A percentile compares a stretch with the other conserved stretches of the same genome.
Conservation (phyloP, 1,284 basidiomycete species). For the Entoloma clypeatum region DNA sequence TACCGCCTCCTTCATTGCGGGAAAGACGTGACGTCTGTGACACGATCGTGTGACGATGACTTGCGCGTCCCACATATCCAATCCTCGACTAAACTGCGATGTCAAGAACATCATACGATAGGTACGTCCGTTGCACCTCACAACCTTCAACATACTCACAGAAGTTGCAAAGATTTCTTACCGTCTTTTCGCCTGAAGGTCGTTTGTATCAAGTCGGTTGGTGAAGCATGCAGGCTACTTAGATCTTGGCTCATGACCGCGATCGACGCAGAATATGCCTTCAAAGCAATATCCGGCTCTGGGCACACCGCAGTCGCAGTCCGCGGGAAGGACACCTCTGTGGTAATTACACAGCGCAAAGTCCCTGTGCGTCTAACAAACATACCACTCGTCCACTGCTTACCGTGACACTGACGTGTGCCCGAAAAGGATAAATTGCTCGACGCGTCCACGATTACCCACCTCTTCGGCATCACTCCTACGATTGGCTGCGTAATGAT, state of each 20-base stretch:
- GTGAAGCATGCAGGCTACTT: conserved; percentile 29
- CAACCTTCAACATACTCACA: too few relatives aligned
- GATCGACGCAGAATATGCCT: conserved; percentile 82
- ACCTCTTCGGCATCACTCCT: conserved; percentile 95
- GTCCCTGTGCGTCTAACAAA: conserved; percentile 68
- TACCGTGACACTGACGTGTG: conserved; percentile 4
- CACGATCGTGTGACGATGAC: conserved; percentile 37
- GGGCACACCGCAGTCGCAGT: conserved; percentile 94
- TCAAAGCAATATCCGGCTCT: conserved; percentile 98
- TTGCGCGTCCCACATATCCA: conserved; percentile 49
- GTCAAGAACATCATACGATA: conserved; percentile 83
- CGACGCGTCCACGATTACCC: conserved; percentile 92
- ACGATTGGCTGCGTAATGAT: conserved; percentile 98
- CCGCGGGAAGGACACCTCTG: conserved; percentile 90
- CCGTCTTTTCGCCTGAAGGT: conserved; percentile 93
- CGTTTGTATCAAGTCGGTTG: conserved; percentile 95
- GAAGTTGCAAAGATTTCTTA: conserved; percentile 68
- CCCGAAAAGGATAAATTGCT: conserved; percentile 92
- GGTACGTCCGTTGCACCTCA: conserved; percentile 35
- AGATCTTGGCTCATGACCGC: conserved; percentile 9
- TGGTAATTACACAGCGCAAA: conserved; percentile 98
- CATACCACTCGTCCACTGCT: conserved; percentile 1
- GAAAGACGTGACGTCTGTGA: conserved; percentile 27
- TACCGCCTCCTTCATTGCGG: conserved; percentile 80
- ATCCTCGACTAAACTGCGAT: conserved; percentile 40